phyloP scores from a whole-genome alignment of 2,329 filamentous ascomycete genomes.

The Aspergillus melleus region DNA sequence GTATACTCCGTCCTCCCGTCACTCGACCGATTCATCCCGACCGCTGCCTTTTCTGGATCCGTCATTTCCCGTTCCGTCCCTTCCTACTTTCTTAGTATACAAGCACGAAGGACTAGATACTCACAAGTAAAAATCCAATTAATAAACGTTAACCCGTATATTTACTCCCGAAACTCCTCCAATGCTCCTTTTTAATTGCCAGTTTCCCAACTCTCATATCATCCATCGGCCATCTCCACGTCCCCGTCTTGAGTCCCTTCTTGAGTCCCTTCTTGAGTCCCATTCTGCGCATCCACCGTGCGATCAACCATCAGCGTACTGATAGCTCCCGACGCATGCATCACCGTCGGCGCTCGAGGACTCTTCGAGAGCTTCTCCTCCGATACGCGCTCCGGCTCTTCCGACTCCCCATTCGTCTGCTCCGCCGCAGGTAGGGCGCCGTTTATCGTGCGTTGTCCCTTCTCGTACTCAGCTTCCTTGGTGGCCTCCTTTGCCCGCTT shows the following conservation, averaged over 20 bases:
- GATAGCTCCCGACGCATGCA: conserved; percentile 40
- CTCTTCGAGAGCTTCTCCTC: conserved; percentile 26
- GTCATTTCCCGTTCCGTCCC: conserved; percentile 13
- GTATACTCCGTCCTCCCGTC: too few relatives aligned
- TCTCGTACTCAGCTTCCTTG: conserved; percentile 33
- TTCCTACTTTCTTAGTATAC: neutral
- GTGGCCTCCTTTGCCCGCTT: conserved; percentile 46
- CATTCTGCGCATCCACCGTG: conserved; percentile 49
- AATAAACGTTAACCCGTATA: conserved; percentile 5
- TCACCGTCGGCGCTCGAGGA: conserved; percentile 36
- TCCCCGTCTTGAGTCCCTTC: conserved; percentile 54
- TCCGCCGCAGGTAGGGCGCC: conserved; percentile 20
- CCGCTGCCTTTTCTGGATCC: neutral
- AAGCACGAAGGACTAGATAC: too few relatives aligned
- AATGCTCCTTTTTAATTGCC: neutral
- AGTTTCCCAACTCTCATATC: neutral
- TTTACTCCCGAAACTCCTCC: conserved; percentile 3
- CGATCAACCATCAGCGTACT: conserved; percentile 57
- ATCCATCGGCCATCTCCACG: conserved; percentile 58
- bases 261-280: conserved; percentile 37
- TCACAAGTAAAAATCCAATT: conserved; percentile 3
- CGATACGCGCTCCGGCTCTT: conserved; percentile 16
- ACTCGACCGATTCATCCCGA: neutral
- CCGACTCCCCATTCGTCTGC: conserved; percentile 25
- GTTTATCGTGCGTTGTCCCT: conserved; percentile 41